These are phyloP conservation scores for Sarocladium oryzae DNA, from an alignment of 2,329 filamentous ascomycete species.

Conservation along the genomic window DNA sequence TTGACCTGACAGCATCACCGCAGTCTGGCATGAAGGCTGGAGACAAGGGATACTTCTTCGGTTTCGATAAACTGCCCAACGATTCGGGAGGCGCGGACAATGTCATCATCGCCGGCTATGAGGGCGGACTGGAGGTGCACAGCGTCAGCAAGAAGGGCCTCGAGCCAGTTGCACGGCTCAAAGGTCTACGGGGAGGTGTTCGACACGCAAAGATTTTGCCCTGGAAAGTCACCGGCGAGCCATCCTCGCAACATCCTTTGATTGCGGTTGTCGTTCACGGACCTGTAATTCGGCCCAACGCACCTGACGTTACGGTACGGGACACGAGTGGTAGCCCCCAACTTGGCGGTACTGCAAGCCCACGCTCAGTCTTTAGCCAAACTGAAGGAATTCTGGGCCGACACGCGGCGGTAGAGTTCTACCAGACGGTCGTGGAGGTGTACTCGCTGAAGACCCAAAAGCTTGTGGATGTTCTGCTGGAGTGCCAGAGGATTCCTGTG, in stretches of 20 bases:
- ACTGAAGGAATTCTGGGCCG: conserved; percentile 25
- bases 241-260: conserved; percentile 58
- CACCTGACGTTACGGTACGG: conserved; percentile 28
- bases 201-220: conserved; percentile 77
- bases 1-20: conserved; percentile 61
- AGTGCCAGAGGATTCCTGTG: conserved; percentile 57
- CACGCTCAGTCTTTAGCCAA: conserved; percentile 32
- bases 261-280: conserved; percentile 78
- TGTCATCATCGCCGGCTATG: conserved; percentile 69
- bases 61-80: conserved; percentile 66
- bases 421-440: conserved; percentile 83
- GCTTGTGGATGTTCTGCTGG: conserved; percentile 66
- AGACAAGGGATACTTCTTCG: conserved; percentile 69
- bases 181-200: conserved; percentile 73
- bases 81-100: conserved; percentile 40
- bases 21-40: conserved; percentile 54
- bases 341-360: conserved; percentile 35
- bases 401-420: conserved; percentile 43
- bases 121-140: conserved; percentile 73
- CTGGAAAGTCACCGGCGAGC: conserved; percentile 51
- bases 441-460: conserved; percentile 76
- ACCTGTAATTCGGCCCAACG: conserved; percentile 47
- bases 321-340: conserved; percentile 27
- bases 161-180: conserved; percentile 62
- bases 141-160: conserved; percentile 65